These are phyloP conservation scores for Tricharina praecox DNA, from an alignment of 495 filamentous ascomycete genomes.

Conservation along the genomic window DNA sequence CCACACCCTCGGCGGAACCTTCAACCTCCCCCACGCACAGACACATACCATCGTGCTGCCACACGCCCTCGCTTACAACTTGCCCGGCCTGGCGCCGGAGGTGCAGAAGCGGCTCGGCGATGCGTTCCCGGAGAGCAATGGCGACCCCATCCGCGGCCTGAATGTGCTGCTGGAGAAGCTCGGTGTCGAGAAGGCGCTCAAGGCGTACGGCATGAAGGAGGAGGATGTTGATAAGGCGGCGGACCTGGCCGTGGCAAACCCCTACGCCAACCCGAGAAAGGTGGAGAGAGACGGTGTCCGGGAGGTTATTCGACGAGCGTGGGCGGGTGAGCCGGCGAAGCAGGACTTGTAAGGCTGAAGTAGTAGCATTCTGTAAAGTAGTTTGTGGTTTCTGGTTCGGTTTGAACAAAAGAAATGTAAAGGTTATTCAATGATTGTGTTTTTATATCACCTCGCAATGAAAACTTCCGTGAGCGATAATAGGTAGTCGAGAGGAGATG, in stretches of 20 bases:
- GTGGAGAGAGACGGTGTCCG: slow-evolving; percentile 41
- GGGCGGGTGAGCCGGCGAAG: slow-evolving; percentile 48
- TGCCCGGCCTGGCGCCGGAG: slow-evolving; percentile 38
- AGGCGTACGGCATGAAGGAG: slow-evolving; percentile 47
- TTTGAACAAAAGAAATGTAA: no score
- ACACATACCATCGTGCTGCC: slow-evolving; percentile 52
- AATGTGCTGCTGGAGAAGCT: slow-evolving; percentile 43
- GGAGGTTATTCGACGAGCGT: slow-evolving; percentile 48
- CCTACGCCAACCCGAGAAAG: slow-evolving; percentile 47
- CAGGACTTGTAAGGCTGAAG: slow-evolving; percentile 42
- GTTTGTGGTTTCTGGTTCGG: not conserved
- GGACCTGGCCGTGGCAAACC: slow-evolving; percentile 46
- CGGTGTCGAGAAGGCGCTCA: slow-evolving; percentile 40
- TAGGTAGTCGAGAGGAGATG: no score
- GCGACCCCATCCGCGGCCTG: slow-evolving; percentile 41
- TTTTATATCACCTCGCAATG: no score
- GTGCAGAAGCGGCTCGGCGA: slow-evolving; percentile 41
- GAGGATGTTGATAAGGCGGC: slow-evolving; percentile 49
- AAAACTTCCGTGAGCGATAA: no score
- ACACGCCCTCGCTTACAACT: slow-evolving; percentile 52
- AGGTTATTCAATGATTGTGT: no score
- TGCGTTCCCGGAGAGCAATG: slow-evolving; percentile 41
- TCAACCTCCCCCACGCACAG: slow-evolving; percentile 53
- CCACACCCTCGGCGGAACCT: slow-evolving; percentile 50
- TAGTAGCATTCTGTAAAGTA: not conserved